These are phyloP conservation scores for Gracilaria domingensis DNA, from an alignment of 23 red algal genomes.

Conservation along the genomic window DNA sequence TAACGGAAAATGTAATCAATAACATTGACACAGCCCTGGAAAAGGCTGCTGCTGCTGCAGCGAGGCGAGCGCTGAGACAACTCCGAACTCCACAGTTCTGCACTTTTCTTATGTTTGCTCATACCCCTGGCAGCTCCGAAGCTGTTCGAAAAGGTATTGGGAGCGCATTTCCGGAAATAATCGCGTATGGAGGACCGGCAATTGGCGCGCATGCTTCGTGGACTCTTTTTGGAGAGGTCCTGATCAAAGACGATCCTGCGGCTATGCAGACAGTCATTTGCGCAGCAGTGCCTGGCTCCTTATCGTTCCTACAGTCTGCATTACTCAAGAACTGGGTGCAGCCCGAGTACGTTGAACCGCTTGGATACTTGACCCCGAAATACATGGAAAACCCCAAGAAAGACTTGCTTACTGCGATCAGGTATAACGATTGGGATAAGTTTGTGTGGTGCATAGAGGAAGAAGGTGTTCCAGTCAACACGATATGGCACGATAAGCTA, in stretches of 20 bases:
- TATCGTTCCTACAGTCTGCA: constrained; percentile 62
- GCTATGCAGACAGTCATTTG: constrained; percentile 29
- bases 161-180: neutral
- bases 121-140: neutral
- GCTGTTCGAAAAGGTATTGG: constrained; percentile 46
- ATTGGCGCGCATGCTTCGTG: neutral
- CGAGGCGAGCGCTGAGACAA: neutral
- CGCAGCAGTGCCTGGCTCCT: constrained; percentile 32
- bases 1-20: neutral
- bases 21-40: neutral
- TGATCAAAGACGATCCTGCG: neutral
- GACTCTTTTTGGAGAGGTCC: neutral
- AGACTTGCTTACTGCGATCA: constrained; percentile 79
- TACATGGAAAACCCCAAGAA: constrained; percentile 41
- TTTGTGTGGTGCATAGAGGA: constrained; percentile 61
- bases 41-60: neutral
- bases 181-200: constrained; percentile 70
- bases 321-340: constrained; percentile 85
- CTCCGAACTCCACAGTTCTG: neutral
- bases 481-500: constrained; percentile 73
- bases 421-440: constrained; percentile 78
- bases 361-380: constrained; percentile 63
- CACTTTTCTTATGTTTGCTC: constrained; percentile 64
- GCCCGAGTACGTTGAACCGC: constrained; percentile 54
- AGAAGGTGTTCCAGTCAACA: constrained; percentile 42